Percentiles rank a stretch among this genome's conserved stretches.
phyloP scores from a whole-genome alignment of 2,329 filamentous ascomycete species.

The Penicillium polonicum region DNA sequence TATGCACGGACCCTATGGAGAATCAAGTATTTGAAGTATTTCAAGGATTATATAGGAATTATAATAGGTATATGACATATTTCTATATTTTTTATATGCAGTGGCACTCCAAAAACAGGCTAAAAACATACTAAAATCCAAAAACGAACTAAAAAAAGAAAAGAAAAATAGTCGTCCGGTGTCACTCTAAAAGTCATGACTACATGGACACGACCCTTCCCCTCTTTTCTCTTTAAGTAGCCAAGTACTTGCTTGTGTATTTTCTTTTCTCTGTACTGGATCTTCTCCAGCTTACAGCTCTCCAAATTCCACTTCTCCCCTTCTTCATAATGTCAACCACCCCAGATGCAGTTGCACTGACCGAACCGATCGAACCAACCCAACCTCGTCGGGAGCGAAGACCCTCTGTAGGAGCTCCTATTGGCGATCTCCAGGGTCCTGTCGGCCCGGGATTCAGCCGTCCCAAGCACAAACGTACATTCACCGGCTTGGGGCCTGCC shows the following conservation, averaged over 20 bases:
- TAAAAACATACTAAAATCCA: neutral
- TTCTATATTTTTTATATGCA: neutral
- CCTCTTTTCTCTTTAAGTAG: constrained; percentile 14
- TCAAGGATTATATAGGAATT: neutral
- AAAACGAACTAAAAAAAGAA: constrained; percentile 5
- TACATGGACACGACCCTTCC: constrained; percentile 3
- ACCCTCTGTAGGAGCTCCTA: constrained; percentile 76
- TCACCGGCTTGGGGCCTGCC: constrained; percentile 82
- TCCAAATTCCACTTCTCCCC: neutral
- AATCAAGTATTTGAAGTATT: neutral
- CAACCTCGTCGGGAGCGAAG: constrained; percentile 64
- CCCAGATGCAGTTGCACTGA: constrained; percentile 21
- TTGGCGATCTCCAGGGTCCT: constrained; percentile 81
- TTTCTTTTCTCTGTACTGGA: constrained; percentile 23
- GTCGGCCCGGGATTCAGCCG: constrained; percentile 83
- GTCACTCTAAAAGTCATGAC: constrained; percentile 9
- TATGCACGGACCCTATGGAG: neutral
- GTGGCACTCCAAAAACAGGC: neutral
- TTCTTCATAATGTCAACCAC: neutral
- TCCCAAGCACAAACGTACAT: constrained; percentile 96
- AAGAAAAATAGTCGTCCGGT: neutral
- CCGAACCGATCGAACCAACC: constrained; percentile 21
- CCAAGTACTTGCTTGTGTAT: neutral
- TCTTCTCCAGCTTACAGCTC: constrained; percentile 1
- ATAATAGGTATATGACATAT: neutral